Percentiles rank a stretch among this genome's conserved stretches.
Conservation (phyloP, 2,329 filamentous ascomycete species). For the Calycina herbarum region DNA sequence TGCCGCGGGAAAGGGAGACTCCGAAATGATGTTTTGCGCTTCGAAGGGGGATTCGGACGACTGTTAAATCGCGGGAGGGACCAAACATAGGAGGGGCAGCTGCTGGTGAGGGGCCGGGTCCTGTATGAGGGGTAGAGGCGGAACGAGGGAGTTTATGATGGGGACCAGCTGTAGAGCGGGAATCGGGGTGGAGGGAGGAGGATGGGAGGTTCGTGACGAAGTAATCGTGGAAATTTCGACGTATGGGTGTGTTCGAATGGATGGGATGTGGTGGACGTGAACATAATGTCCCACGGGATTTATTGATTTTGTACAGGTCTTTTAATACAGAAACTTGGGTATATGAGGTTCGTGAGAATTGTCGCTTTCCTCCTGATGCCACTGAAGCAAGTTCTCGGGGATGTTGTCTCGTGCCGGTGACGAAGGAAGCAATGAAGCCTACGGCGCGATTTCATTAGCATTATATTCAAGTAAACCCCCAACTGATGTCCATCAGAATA, state of each 20-base stretch:
- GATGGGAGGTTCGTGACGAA: slow-evolving; percentile 96
- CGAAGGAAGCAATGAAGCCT: slow-evolving; percentile 36
- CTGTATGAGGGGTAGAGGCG: slow-evolving; percentile 76
- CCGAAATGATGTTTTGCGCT: slow-evolving; percentile 97
- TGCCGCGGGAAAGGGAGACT: slow-evolving; percentile 74
- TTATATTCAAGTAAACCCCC: not conserved
- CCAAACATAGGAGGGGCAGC: slow-evolving; percentile 61
- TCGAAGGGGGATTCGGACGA: slow-evolving; percentile 89
- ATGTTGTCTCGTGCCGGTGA: slow-evolving; percentile 22
- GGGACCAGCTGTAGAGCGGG: slow-evolving; percentile 59
- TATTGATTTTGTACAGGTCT: slow-evolving; percentile 2
- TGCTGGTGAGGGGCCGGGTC: slow-evolving; percentile 53
- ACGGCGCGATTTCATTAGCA: slow-evolving; percentile 2
- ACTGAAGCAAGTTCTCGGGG: not conserved
- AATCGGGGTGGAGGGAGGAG: slow-evolving; percentile 88
- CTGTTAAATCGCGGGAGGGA: slow-evolving; percentile 74
- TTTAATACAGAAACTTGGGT: slow-evolving; percentile 11
- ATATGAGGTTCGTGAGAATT: slow-evolving; percentile 15
- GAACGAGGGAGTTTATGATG: slow-evolving; percentile 86
- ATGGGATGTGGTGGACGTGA: not conserved
- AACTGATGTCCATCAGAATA: not conserved
- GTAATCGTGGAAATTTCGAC: slow-evolving; percentile 77
- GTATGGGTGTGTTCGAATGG: slow-evolving; percentile 12
- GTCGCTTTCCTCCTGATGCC: not conserved
- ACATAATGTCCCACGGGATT: not conserved